Evolutionary conservation across 192 early-diverging fungal species (phyloP).

Genomic region (Physocladia obscura): DNA sequence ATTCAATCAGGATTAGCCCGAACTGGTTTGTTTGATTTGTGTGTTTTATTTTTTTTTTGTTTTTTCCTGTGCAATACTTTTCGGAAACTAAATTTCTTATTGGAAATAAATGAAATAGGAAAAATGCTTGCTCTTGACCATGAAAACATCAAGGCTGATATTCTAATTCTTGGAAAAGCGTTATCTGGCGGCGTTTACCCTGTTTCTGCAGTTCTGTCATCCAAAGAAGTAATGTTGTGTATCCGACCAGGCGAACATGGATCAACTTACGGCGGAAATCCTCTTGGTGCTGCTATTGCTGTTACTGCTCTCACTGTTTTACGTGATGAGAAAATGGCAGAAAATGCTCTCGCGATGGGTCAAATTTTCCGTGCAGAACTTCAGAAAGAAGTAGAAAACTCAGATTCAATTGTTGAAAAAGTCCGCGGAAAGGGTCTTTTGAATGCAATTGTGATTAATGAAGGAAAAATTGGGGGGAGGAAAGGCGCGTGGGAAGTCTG

Average conservation of each 20-base stretch:
- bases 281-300: conserved; percentile 89
- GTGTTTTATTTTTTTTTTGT: not conserved
- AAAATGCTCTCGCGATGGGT: conserved; percentile 76
- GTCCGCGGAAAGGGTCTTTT: conserved; percentile 92
- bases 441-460: conserved; percentile 95
- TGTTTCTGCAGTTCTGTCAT: conserved; percentile 88
- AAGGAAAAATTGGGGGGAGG: conserved; percentile 60
- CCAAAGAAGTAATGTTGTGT: conserved; percentile 57
- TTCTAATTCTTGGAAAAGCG: conserved; percentile 96
- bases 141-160: conserved; percentile 88
- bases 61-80: not conserved
- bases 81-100: not conserved
- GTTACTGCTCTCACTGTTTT: conserved; percentile 93
- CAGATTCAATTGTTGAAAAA: conserved; percentile 34
- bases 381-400: conserved; percentile 67
- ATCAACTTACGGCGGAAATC: conserved; percentile 96
- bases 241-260: conserved; percentile 82
- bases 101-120: conserved; percentile 55
- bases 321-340: conserved; percentile 87
- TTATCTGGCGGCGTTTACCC: conserved; percentile 96
- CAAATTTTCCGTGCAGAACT: conserved; percentile 80
- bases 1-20: conserved; percentile 96
- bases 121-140: conserved; percentile 93
- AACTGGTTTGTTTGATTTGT: conserved; percentile 52
- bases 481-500: conserved; percentile 98